These are phyloP conservation scores for Atkinsonella hypoxylon DNA, from an alignment of 2,329 filamentous ascomycete genomes.

Conservation along the genomic window DNA sequence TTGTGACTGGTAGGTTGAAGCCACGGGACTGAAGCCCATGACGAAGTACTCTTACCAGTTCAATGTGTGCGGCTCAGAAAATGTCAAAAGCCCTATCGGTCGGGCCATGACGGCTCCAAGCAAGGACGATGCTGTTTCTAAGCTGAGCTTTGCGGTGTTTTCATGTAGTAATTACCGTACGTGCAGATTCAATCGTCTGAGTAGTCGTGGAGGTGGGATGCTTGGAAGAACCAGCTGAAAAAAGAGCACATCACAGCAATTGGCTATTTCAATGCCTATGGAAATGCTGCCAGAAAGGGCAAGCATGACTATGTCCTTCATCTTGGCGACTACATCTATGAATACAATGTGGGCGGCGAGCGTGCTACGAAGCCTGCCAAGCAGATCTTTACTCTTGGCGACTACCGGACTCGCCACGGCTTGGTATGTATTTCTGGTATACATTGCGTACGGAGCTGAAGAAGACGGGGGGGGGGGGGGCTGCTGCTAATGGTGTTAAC, in stretches of 20 bases:
- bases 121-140: constrained; percentile 40
- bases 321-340: constrained; percentile 54
- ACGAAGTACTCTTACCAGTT: constrained; percentile 62
- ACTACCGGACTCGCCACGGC: constrained; percentile 30
- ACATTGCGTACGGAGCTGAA: not conserved
- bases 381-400: constrained; percentile 24
- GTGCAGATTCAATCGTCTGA: constrained; percentile 10
- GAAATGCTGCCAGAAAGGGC: constrained; percentile 46
- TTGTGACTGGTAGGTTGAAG: constrained; percentile 41
- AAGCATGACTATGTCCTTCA: constrained; percentile 48
- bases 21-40: constrained; percentile 46
- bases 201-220: no score
- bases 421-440: constrained; percentile 14
- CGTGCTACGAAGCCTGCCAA: constrained; percentile 16
- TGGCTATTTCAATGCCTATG: constrained; percentile 49
- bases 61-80: constrained; percentile 50
- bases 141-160: constrained; percentile 54
- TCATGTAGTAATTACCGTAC: constrained; percentile 57
- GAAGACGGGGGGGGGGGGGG: not conserved
- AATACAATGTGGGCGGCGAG: constrained; percentile 28
- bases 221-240: not conserved
- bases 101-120: constrained; percentile 58
- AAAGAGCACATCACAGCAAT: constrained; percentile 6
- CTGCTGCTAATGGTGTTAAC: not conserved
- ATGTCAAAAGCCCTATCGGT: constrained; percentile 45